A percentile compares a stretch with the other conserved stretches of the same genome.
phyloP scores from a whole-genome alignment of 176 grass and related monocot genomes.

The Oryza punctata region DNA sequence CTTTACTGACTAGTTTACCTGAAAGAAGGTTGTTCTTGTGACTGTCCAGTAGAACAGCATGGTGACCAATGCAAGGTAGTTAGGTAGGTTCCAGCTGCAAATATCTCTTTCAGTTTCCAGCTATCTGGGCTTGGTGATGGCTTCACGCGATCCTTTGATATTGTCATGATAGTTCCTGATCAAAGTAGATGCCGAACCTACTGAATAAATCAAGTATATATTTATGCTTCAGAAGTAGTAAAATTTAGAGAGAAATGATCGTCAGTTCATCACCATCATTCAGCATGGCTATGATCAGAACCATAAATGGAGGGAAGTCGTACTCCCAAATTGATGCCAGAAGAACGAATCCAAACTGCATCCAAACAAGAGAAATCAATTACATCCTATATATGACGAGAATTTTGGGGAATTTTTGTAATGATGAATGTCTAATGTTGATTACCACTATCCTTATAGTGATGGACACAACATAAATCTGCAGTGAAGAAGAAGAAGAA shows the following conservation, averaged over 20 bases:
- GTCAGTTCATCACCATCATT: conserved; percentile 67
- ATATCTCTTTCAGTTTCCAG: conserved; percentile 83
- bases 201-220: neutral
- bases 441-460: conserved; percentile 90
- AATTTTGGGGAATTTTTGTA: neutral
- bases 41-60: conserved; percentile 80
- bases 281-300: conserved; percentile 82
- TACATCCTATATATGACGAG: neutral
- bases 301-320: conserved; percentile 92
- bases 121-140: conserved; percentile 65
- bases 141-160: conserved; percentile 81
- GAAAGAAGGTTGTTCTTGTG: conserved; percentile 69
- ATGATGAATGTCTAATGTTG: too few species aligned
- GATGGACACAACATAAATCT: conserved; percentile 96
- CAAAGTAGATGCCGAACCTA: neutral
- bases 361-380: neutral
- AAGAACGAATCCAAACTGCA: conserved; percentile 79
- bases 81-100: conserved; percentile 78
- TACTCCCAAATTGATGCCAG: conserved; percentile 82
- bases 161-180: conserved; percentile 86
- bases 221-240: neutral
- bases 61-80: conserved; percentile 79
- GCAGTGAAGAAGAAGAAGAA: conserved; percentile 33
- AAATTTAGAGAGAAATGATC: neutral
- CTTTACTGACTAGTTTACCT: conserved; percentile 20